Conservation (phyloP, 306 rosid genomes). For the Quercus alba region DNA sequence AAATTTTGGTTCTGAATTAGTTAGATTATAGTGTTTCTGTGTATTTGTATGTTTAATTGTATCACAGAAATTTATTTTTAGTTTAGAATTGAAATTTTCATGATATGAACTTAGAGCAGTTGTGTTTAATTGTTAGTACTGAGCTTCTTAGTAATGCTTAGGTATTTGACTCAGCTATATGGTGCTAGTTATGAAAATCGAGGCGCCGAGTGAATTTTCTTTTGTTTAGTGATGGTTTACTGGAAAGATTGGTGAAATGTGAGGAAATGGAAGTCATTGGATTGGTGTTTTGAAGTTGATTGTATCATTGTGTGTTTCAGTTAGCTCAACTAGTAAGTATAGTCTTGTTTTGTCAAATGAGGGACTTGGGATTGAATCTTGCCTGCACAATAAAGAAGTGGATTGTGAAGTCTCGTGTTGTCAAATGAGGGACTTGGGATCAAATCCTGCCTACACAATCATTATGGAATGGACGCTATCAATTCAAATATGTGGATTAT, state of each 20-base stretch:
- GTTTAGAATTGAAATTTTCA: neutral
- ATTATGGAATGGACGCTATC: too few species aligned
- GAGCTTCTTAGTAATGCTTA: neutral
- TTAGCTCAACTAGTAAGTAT: too few species aligned
- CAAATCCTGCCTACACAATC: too few species aligned
- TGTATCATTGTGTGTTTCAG: too few species aligned
- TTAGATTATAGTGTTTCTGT: neutral
- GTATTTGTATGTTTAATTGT: neutral
- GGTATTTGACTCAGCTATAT: neutral
- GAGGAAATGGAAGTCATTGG: neutral
- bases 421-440: too few species aligned
- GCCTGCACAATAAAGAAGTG: too few species aligned
- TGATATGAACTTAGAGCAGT: neutral
- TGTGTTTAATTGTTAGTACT: neutral
- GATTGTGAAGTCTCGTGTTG: too few species aligned
- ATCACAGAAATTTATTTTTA: neutral
- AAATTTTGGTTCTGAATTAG: neutral
- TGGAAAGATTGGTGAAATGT: neutral
- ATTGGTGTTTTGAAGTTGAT: neutral
- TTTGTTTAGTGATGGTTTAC: neutral
- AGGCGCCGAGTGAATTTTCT: neutral
- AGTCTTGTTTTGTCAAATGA: too few species aligned
- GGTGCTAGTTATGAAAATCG: neutral
- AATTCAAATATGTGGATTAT: too few species aligned
- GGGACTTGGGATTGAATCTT: too few species aligned